Evolutionary conservation across 495 filamentous ascomycete species (phyloP).

Genomic region (Hypoxylon trugodes): DNA sequence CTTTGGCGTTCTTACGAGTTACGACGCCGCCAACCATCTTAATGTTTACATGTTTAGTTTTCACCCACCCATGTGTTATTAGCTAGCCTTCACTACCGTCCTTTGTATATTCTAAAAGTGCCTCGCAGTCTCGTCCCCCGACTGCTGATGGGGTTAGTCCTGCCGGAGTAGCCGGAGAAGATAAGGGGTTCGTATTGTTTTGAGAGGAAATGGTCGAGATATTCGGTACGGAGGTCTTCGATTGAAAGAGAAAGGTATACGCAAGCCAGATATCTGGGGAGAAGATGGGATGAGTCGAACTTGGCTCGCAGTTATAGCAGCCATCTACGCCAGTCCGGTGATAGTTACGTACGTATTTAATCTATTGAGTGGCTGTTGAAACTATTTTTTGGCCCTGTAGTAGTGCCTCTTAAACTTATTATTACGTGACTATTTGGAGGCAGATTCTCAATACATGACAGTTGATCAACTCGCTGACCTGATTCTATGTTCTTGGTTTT

Average conservation of each 20-base stretch:
- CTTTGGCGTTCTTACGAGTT: conserved; percentile 35
- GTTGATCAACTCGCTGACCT: too few relatives aligned
- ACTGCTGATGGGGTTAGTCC: conserved; percentile 27
- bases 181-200: conserved; percentile 5
- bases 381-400: too few relatives aligned
- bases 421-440: too few relatives aligned
- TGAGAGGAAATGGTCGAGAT: conserved; percentile 9
- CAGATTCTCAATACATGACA: too few relatives aligned
- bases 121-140: conserved; percentile 42
- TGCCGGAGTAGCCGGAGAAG: conserved; percentile 10
- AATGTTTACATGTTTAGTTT: conserved; percentile 48
- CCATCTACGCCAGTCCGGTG: conserved; percentile 15
- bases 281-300: conserved; percentile 4
- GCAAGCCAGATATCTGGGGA: conserved; percentile 11
- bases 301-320: conserved; percentile 14
- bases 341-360: conserved; percentile 26
- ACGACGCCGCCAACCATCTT: conserved; percentile 39
- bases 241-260: conserved; percentile 12
- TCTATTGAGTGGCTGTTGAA: conserved; percentile 24
- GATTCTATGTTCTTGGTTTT: too few relatives aligned
- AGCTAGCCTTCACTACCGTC: conserved; percentile 27
- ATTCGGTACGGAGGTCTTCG: conserved; percentile 17
- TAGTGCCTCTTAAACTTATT: too few relatives aligned
- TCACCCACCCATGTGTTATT: conserved; percentile 37
- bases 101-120: conserved; percentile 40